These are phyloP conservation scores for Starmerella gropengiesseri DNA, from an alignment of 805 yeast genomes.

Conservation along the genomic window DNA sequence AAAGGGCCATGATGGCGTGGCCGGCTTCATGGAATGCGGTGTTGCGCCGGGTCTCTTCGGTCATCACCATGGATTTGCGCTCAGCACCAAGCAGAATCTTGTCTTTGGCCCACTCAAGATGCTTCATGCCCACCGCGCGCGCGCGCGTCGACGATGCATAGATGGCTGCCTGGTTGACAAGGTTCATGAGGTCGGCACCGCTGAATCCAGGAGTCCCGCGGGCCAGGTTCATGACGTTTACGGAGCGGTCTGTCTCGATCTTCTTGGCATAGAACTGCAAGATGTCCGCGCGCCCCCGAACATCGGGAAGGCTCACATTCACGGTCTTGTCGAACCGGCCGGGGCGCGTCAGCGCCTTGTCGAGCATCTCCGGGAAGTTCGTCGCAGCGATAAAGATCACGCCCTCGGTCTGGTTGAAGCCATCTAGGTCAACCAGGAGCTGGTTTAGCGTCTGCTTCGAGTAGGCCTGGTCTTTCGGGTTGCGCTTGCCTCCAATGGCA, in stretches of 20 bases:
- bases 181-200: constrained; percentile 95
- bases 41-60: constrained; percentile 84
- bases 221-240: constrained; percentile 82
- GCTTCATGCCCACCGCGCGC: constrained; percentile 75
- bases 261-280: constrained; percentile 83
- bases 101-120: constrained; percentile 98
- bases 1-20: constrained; percentile 96
- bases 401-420: constrained; percentile 78
- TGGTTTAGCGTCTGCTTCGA: constrained; percentile 96
- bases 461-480: constrained; percentile 95
- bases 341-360: constrained; percentile 95
- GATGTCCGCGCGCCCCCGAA: constrained; percentile 91
- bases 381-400: constrained; percentile 97
- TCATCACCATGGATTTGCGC: constrained; percentile 91
- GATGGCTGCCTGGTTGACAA: constrained; percentile 96
- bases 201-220: constrained; percentile 96
- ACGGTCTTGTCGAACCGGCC: constrained; percentile 96
- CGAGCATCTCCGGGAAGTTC: constrained; percentile 92
- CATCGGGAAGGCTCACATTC: constrained; percentile 92
- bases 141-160: constrained; percentile 92
- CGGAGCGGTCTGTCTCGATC: constrained; percentile 73
- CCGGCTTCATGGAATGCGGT: constrained; percentile 99
- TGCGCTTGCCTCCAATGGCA: constrained; percentile 97
- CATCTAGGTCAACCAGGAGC: constrained; percentile 89
- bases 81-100: constrained; percentile 97